Evolutionary conservation across 805 yeast species (phyloP).

Genomic region (Myxozyma udenii): DNA sequence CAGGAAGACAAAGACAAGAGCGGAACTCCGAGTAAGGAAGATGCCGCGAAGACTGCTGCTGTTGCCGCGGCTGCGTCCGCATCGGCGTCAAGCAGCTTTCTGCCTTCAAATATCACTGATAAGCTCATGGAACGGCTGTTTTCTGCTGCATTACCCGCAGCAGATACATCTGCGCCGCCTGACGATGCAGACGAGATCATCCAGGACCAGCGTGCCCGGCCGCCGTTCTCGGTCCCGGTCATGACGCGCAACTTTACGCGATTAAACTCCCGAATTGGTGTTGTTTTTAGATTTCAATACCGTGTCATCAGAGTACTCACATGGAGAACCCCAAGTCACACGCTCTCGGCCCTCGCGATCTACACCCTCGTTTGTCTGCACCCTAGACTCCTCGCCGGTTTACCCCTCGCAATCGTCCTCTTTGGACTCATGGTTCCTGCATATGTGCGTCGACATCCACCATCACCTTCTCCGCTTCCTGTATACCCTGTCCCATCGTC

Average conservation of each 20-base stretch:
- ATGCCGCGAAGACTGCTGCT: slow-evolving; percentile 1
- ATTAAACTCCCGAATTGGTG: slow-evolving; percentile 53
- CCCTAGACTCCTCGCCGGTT: slow-evolving; percentile 63
- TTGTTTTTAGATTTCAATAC: slow-evolving; percentile 59
- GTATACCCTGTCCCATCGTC: slow-evolving; percentile 32
- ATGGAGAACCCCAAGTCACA: slow-evolving; percentile 74
- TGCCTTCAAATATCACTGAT: slow-evolving; percentile 16
- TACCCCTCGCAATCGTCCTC: slow-evolving; percentile 58
- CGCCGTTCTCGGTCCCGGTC: slow-evolving; percentile 48
- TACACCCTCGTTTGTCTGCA: slow-evolving; percentile 67
- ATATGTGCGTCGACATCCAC: slow-evolving; percentile 65
- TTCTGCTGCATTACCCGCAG: slow-evolving; percentile 21
- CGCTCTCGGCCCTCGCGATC: slow-evolving; percentile 55
- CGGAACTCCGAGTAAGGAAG: too few relatives aligned
- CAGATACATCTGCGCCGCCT: neutral
- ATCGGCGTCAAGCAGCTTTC: neutral
- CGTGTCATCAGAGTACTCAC: slow-evolving; percentile 57
- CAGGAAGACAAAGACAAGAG: too few relatives aligned
- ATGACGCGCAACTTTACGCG: slow-evolving; percentile 57
- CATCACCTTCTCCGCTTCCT: slow-evolving; percentile 33
- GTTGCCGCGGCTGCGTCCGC: neutral
- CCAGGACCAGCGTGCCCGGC: slow-evolving; percentile 29
- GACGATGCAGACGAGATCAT: slow-evolving; percentile 16
- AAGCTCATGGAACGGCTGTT: slow-evolving; percentile 25
- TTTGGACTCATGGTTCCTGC: slow-evolving; percentile 66